Percentiles rank a stretch among this genome's conserved stretches.
Conservation (phyloP, 108 stramenopile genomes). For the Skeletonema costatum region DNA sequence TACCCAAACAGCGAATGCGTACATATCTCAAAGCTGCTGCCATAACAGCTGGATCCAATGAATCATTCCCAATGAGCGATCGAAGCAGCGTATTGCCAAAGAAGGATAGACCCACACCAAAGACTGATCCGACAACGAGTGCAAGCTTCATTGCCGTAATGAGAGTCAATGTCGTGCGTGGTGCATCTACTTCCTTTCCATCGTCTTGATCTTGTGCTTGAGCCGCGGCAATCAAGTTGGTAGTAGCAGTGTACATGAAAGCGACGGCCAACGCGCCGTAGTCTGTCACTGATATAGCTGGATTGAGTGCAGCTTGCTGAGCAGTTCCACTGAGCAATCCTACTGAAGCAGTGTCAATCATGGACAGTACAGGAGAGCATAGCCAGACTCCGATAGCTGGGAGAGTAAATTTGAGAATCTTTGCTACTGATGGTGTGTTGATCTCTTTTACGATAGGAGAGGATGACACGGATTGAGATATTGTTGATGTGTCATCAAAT, state of each 20-base stretch:
- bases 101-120: constrained; percentile 57
- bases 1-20: constrained; percentile 78
- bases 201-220: constrained; percentile 52
- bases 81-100: constrained; percentile 51
- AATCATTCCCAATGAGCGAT: constrained; percentile 79
- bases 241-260: constrained; percentile 86
- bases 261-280: constrained; percentile 75
- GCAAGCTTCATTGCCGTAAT: constrained; percentile 72
- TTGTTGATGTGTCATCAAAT: background rate
- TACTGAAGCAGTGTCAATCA: constrained; percentile 85
- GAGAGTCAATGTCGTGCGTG: constrained; percentile 56
- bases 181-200: constrained; percentile 20
- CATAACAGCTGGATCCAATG: constrained; percentile 68
- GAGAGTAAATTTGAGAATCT: constrained; percentile 81
- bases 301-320: constrained; percentile 86
- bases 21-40: constrained; percentile 80
- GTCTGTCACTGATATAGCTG: constrained; percentile 81
- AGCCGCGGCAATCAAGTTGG: constrained; percentile 79
- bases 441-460: background rate
- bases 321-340: constrained; percentile 78
- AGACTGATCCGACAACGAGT: constrained; percentile 59
- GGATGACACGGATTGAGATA: constrained; percentile 70
- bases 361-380: constrained; percentile 73
- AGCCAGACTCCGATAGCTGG: constrained; percentile 89
- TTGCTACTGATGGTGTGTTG: constrained; percentile 55